Base-by-base conservation (phyloP, 2,329 filamentous ascomycete species). In the Dactylellina drechsleri region DNA sequence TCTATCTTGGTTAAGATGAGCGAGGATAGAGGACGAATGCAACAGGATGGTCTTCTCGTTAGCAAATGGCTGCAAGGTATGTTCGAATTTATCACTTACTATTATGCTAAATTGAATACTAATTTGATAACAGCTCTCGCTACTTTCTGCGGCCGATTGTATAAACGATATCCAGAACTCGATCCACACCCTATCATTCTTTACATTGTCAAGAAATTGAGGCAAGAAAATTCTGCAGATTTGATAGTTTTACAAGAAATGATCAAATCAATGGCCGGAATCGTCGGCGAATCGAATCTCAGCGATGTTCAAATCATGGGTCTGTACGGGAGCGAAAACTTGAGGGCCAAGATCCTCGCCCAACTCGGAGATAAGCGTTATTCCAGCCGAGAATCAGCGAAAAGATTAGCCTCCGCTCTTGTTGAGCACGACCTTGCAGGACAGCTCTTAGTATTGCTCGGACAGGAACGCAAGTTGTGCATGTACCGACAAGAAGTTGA, bases 201-300 rank as follows among this genome's bases (percentile, higher is more conserved):
- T 81, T 98, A 97, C 81, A 91, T 98, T 77, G 90, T 92, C 54
- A 87, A 92, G 75, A 93, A 97, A 81, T 87, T 99, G 4, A 87
- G 89, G 58, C 87, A 86, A 58, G 91, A 93, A 77, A 96, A 96
- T 78, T 91, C 93, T 0, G 96, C 92, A 8, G 93, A 98, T 81
- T 85, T 99, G 40, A 92, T 97, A 77, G 92, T 99, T 74, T 84
- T 99, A 49, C 91, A 95, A 80, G 92, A 98, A 80, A 87, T 99
- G 74, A 91, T 98, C 60, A 89, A 89, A 41, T 92, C 91, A 1
- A 98, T 99, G 95, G 92, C 92, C 16, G 96, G 96, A 53, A 93
- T 99, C 73, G 90, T 94, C 12, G 89, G 93, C 2, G 90, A 94
- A 74, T 87, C 90, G 61, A 92, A 93, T 80, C 94, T 97, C 80